Evolutionary conservation across 441 rosid genomes (phyloP).

Genomic region (Sinapis alba): DNA sequence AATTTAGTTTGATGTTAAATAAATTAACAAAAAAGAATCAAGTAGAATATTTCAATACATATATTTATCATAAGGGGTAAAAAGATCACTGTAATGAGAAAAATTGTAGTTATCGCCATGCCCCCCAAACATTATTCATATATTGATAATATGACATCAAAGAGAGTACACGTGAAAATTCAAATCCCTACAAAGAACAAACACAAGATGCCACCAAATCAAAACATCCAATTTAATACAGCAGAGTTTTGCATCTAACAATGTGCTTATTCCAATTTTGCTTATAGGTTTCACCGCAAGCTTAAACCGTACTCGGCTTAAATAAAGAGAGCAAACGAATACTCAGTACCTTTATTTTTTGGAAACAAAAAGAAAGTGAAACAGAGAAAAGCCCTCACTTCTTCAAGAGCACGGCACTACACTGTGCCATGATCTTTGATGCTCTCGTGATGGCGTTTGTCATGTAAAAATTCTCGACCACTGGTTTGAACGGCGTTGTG

Average conservation of each 20-base stretch:
- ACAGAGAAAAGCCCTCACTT: constrained; percentile 48
- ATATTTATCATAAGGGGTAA: too few relatives aligned
- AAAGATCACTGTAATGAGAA: too few relatives aligned
- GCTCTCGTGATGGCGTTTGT: constrained; percentile 95
- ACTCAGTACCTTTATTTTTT: constrained; percentile 42
- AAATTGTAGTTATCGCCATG: too few relatives aligned
- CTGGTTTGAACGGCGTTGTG: constrained; percentile 53
- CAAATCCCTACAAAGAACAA: constrained; percentile 18
- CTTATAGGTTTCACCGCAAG: constrained; percentile 24
- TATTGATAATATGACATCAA: not conserved
- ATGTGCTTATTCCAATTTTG: constrained; percentile 36
- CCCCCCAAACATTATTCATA: too few relatives aligned
- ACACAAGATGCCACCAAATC: constrained; percentile 30
- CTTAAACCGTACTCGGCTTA: constrained; percentile 17
- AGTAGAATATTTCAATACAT: too few relatives aligned
- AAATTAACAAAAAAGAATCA: too few relatives aligned
- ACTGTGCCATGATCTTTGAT: constrained; percentile 95
- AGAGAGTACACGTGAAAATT: not conserved
- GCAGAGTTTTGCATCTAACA: constrained; percentile 20
- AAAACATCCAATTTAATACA: constrained; percentile 23
- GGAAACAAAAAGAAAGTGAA: constrained; percentile 18
- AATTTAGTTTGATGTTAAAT: too few relatives aligned
- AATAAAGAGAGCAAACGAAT: constrained; percentile 25
- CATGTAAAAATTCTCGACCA: constrained; percentile 86
- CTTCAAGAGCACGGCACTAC: constrained; percentile 76